Base-by-base conservation (phyloP, 2,329 filamentous ascomycete genomes). In the Microdochium bolleyi region DNA sequence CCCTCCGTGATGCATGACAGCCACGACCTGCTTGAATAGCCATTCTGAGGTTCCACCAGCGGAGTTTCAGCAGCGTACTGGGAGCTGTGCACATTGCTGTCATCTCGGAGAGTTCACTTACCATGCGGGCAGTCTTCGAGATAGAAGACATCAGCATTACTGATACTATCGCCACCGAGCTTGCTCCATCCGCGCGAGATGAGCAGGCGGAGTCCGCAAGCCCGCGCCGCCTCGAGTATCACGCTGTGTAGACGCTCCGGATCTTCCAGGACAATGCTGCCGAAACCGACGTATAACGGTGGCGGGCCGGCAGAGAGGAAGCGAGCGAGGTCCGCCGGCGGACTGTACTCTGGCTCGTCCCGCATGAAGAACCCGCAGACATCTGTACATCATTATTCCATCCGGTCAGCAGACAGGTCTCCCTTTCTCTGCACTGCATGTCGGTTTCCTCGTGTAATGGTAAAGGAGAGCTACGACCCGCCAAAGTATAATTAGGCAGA, bases 1-100 rank as follows among this genome's bases (percentile, higher is more conserved):
- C 8, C 80, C 80, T 21, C 80, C 80, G 51, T 84, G 79, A 54
- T 84, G 80, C 0, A 83, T 71, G 0, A 83, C 79, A 14, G 71
- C 73, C 0, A 75, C 70, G 1, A 83, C 78, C 16, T 73, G 70
- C 54, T 78, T 71, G 56, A 83, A 83, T 0, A 83, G 67, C 80
- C 79, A 83, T 53, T 82, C 34, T 38, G 34, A 34, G 30, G 30
- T 34, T 34, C 30, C 30, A 34, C 30, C 30, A 34, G 30, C 30
- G 30, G 30, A 34, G 30, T 34, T 34, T 34, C 30, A 34, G 30
- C 30, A 34, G 30, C 30, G 30, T 34, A 34, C 30, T 34, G 30
- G 30, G 30, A 34, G 30, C 30, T 34, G 30, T 34, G 30, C 30
- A 34, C 8, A 34, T 34, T 34, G 30, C 30, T 34, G 30, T 34